Conservation (phyloP, 2,329 filamentous ascomycete genomes). For the Fusarium continuum region DNA sequence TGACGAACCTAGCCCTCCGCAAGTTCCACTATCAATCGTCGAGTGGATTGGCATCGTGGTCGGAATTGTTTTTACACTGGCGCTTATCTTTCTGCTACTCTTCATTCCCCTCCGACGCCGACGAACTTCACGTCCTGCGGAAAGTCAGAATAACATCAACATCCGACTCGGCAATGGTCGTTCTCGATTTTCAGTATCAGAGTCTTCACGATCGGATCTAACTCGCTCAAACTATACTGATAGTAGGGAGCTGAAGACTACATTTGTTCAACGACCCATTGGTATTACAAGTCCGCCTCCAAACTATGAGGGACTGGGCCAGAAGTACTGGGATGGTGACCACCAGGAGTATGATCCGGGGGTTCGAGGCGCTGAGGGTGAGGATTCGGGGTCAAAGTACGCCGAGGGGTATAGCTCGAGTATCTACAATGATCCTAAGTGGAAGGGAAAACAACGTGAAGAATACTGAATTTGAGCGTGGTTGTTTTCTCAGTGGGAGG, state of each 20-base stretch:
- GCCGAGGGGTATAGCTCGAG: background rate
- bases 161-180: background rate
- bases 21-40: background rate
- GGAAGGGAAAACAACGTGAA: background rate
- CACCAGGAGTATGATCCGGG: background rate
- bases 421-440: background rate
- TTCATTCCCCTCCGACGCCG: background rate
- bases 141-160: background rate
- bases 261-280: background rate
- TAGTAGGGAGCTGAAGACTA: background rate
- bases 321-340: background rate
- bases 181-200: background rate
- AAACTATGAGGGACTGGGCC: background rate
- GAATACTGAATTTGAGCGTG: background rate
- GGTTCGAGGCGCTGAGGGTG: background rate
- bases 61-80: background rate
- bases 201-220: background rate
- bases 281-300: background rate
- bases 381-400: background rate
- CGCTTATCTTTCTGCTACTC: background rate
- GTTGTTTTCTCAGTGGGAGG: background rate
- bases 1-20: background rate
- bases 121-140: background rate
- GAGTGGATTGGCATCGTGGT: slow-evolving; percentile 1
- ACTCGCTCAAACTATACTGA: background rate